Evolutionary conservation across 805 yeast genomes (phyloP), one percentile per base, ranked within the genome.

Genomic region (Crinitomyces ghanaensis): DNA sequence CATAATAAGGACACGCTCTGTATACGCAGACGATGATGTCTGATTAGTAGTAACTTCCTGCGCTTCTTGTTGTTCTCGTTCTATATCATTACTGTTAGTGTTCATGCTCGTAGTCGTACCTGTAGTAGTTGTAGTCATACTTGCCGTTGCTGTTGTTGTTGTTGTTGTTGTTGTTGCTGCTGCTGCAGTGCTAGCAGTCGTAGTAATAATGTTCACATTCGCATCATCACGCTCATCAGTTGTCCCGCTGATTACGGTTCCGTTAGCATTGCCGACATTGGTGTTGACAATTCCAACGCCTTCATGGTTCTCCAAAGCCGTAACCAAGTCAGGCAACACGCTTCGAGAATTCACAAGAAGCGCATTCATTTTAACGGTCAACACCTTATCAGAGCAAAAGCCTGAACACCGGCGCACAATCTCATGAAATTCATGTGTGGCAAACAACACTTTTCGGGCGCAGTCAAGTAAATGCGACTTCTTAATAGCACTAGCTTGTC

Each of bases 381-480:
- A 33, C 17, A 18, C 24, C 26, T 37, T 33, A 25, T 42, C 41
- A 8, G 31, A 24, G 30, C 43, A 43, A 20, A 42, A 42, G 9
- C 38, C 28, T n/a, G 26, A 19, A 26, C 41, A 43, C 7, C 45
- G 36, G n/a, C 40, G 33, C 4, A 42, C 30, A 9, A 35, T 30
- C 18, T 36, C 34, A 24, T 74, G 82, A 25, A 77, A 63, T 48
- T 77, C 83, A 28, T 77, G 71, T 35, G 74, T 68, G 2, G 80
- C 62, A 48, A 74, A 75, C 7, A 75, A 49, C 8, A 78, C 51
- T 43, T 77, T 78, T 36, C 81, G 59, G n/a, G 77, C 68, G 1
- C 63, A 69, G 40, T 61, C 70, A 12, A 65, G 53, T 8, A 60
- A 41, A 7, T 25, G 28, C 12, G 12, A 13, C 7, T 25, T 14